Base-by-base conservation (phyloP, 345 rosid species). In the rapeseed (Brassica napus) region DNA sequence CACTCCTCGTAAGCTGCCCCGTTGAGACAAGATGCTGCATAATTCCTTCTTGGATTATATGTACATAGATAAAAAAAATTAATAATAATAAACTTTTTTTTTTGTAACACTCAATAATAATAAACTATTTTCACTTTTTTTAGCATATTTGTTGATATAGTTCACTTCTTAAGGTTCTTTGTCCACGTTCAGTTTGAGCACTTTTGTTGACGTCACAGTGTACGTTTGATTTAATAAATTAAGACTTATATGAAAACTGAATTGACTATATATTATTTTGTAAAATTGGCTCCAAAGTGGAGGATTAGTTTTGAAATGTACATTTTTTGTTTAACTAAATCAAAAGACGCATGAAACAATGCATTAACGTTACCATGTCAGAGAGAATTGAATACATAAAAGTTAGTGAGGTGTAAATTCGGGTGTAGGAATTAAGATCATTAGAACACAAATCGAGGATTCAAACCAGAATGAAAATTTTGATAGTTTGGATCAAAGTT, bases 1-100 rank as follows among this genome's bases (percentile, higher is more conserved):
- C 63, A 58, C 21, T 31, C n/a, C 73, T 78, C 54, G 62, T 57
- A 42, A 65, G 82, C 62, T 65, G 39, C 77, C 77, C 58, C 35
- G 39, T 78, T 64, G n/a, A 54, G 65, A 54, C 44, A 62, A 15
- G 44, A 70, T 63, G 15, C 14, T 77, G 58, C 31, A 3, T 62
- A 10, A 4, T 49, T 62, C 15, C 12, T 68, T 67, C 4, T 32
- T 24, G 0, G 30, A 23, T 32, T 34, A 54, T 63, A 15, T 21
- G 42, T 70, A 9, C 37, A 28, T 28, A 7, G 11, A 26, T 66
- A 3, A n/a, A 34, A 14, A 23, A 12, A 34, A 6, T 14, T 21
- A 65, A 23, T 31, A 18, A 49, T 14, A 4, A 42, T 39, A 21
- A 6, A 7, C 6, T 47, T 4, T 28, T 28, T 26, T 28, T 28